Evolutionary conservation across 2,329 filamentous ascomycete genomes (phyloP), one percentile per base, ranked within the genome.

Genomic region (Colletotrichum destructivum): DNA sequence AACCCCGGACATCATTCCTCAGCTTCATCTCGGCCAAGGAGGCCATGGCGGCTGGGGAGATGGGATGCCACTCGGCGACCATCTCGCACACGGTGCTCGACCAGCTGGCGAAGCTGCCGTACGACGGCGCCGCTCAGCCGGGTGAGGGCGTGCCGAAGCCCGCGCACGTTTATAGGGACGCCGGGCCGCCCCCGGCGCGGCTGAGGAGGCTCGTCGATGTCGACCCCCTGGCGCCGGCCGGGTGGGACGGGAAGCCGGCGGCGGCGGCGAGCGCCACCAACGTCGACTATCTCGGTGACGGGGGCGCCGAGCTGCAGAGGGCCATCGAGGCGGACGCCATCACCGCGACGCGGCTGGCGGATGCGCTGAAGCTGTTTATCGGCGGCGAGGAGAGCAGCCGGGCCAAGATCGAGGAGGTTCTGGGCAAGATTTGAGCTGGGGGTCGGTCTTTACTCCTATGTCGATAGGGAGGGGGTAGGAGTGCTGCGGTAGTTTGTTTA

Each of bases 31-130:
- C 82, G 0, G 73, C 79, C 5, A 78, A 83, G 21, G 84, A 87
- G 74, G 83, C 80, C 54, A 84, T 86, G 82, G 84, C 84, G 7
- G 80, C 83, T 15, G 84, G 81, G 12, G 85, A 85, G 74, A 78
- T 85, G 75, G 84, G 84, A 49, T 86, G 84, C 75, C 83, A 86
- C 70, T 82, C 82, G 5, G 84, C 82, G 23, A 86, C 84, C 5
- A 81, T 87, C 57, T 82, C 84, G 1, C 79, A 82, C 71, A 81
- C 76, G 2, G 77, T 83, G 16, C 78, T 86, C 3, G 75, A 80
- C 21, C 73, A 84, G 73, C 80, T 87, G 3, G 78, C 81, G 1
- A 77, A 79, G 73, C 78, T 84, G n/a, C 75, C 75, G 0, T 84
- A 83, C 62, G 81, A 84, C 47, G 75, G 72, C 3, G 74, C 76